phyloP scores from a whole-genome alignment of 2,329 filamentous ascomycete genomes.

The Aphanocladium album region DNA sequence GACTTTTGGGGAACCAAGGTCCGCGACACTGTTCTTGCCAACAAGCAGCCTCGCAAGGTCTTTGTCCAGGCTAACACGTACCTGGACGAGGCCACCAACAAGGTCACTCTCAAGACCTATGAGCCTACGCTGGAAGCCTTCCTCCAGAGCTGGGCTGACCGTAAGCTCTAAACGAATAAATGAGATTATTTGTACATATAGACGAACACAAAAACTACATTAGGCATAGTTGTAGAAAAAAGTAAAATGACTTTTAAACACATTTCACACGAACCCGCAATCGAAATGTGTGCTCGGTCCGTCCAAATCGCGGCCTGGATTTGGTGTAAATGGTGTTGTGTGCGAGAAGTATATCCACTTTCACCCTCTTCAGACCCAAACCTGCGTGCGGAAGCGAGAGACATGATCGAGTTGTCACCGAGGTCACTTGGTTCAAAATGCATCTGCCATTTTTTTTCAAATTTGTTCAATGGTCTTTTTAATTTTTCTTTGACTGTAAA shows the following conservation, averaged over 20 bases:
- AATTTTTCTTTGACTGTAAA: slow-evolving; percentile 52
- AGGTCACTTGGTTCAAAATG: neutral
- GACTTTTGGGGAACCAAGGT: slow-evolving; percentile 82
- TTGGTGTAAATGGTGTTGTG: neutral
- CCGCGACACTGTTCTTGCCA: slow-evolving; percentile 66
- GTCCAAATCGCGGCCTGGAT: neutral
- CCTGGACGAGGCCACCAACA: slow-evolving; percentile 60
- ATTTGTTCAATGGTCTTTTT: slow-evolving; percentile 31
- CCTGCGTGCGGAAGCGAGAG: neutral
- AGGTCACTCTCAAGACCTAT: slow-evolving; percentile 79
- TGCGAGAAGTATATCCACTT: slow-evolving; percentile 2
- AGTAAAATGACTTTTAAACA: neutral
- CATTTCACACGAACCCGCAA: neutral
- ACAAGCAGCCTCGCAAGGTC: slow-evolving; percentile 80
- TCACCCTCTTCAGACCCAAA: neutral
- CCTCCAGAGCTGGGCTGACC: slow-evolving; percentile 75
- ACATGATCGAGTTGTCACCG: neutral
- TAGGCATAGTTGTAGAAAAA: neutral
- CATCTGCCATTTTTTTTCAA: neutral
- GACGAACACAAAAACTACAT: neutral
- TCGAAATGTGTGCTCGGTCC: neutral
- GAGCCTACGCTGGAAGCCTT: slow-evolving; percentile 75
- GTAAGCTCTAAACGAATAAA: slow-evolving; percentile 36
- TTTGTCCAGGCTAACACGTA: slow-evolving; percentile 93
- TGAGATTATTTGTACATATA: neutral